Conservation (phyloP, 805 yeast species). For the Saccharomycopsis sp. region DNA sequence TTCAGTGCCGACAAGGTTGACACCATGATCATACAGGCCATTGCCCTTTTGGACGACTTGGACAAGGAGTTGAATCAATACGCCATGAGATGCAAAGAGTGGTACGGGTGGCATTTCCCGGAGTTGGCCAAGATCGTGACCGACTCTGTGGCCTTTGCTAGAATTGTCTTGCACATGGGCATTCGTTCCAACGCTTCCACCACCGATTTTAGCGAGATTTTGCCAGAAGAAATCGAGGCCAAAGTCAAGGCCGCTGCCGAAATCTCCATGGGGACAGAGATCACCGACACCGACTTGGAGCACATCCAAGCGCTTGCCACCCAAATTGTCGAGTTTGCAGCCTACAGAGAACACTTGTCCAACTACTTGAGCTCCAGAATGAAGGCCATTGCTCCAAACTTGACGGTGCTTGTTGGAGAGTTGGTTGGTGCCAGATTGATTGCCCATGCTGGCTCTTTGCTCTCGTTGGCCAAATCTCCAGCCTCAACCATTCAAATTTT, state of each 20-base stretch:
- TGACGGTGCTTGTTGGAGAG: slow-evolving; percentile 93
- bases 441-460: slow-evolving; percentile 93
- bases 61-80: slow-evolving; percentile 97
- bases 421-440: slow-evolving; percentile 96
- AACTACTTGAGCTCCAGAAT: slow-evolving; percentile 87
- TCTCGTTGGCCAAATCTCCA: slow-evolving; percentile 94
- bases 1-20: slow-evolving; percentile 98
- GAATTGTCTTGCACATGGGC: slow-evolving; percentile 91
- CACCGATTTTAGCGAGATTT: slow-evolving; percentile 79
- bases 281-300: slow-evolving; percentile 79
- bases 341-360: slow-evolving; percentile 92
- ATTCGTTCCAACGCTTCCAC: slow-evolving; percentile 83
- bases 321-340: slow-evolving; percentile 92
- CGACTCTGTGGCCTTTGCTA: slow-evolving; percentile 94
- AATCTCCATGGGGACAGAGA: slow-evolving; percentile 99
- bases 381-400: slow-evolving; percentile 98
- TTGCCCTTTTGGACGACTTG: slow-evolving; percentile 90
- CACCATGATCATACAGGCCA: slow-evolving; percentile 98
- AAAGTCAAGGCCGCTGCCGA: slow-evolving; percentile 95
- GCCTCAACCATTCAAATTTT: slow-evolving; percentile 97
- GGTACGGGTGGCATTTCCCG: slow-evolving; percentile 99
- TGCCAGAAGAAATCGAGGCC: slow-evolving; percentile 90
- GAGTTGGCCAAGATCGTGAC: slow-evolving; percentile 95
- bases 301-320: slow-evolving; percentile 89
- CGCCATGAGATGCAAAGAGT: slow-evolving; percentile 98